Percentiles rank a stretch among this genome's conserved stretches.
Evolutionary conservation across 2,329 filamentous ascomycete genomes (phyloP).

Genomic region (Boeremia lycopersici): DNA sequence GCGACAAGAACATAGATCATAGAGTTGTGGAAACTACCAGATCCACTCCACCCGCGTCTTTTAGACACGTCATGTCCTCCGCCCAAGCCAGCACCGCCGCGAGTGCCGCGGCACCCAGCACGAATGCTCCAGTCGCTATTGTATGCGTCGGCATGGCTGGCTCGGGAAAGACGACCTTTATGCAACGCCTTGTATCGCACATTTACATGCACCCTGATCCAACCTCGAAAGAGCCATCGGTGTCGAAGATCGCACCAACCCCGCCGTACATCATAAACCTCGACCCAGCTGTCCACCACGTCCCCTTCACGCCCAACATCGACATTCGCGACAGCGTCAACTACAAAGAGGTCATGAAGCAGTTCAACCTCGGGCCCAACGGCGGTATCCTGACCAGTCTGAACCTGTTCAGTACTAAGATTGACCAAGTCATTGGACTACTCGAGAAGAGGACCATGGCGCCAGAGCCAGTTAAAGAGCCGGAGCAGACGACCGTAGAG

Average conservation of each 20-base stretch:
- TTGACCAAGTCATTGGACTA: constrained; percentile 89
- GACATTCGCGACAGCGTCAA: constrained; percentile 99
- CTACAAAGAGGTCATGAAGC: constrained; percentile 99
- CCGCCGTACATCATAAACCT: constrained; percentile 97
- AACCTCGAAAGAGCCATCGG: constrained; percentile 33
- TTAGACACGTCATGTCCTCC: constrained; percentile 49
- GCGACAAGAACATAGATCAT: not conserved
- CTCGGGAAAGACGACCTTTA: constrained; percentile 99
- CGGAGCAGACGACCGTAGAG: constrained; percentile 43
- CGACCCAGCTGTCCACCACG: constrained; percentile 89
- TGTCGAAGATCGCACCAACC: constrained; percentile 35
- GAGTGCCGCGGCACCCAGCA: constrained; percentile 4
- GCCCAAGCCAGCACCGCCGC: constrained; percentile 18
- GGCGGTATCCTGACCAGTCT: constrained; percentile 94
- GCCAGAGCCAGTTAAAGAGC: constrained; percentile 36
- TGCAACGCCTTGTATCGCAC: constrained; percentile 96
- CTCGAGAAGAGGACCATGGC: constrained; percentile 85
- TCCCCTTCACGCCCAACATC: constrained; percentile 96
- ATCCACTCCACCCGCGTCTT: not conserved
- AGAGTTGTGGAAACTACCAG: not conserved
- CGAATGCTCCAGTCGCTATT: constrained; percentile 69
- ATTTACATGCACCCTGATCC: constrained; percentile 76
- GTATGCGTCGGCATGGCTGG: constrained; percentile 98
- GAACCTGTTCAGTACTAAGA: constrained; percentile 97
- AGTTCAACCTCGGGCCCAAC: constrained; percentile 97